These are phyloP conservation scores for Saturnispora gosingensis DNA, from an alignment of 805 yeast species.

Conservation along the genomic window DNA sequence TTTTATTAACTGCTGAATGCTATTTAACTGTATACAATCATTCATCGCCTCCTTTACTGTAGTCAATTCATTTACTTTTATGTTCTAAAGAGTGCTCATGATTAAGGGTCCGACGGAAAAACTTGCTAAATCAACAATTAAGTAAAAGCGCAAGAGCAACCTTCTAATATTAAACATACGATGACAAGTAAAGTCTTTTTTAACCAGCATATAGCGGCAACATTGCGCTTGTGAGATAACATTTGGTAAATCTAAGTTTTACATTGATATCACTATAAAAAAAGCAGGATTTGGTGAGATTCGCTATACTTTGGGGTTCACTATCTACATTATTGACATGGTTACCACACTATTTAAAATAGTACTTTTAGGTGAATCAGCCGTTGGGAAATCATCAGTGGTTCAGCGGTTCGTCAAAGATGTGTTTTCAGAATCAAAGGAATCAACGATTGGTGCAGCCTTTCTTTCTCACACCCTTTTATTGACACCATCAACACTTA, in stretches of 20 bases:
- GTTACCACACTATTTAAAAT: conserved; percentile 41
- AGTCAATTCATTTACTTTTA: neutral
- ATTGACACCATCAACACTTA: conserved; percentile 39
- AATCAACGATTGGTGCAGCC: conserved; percentile 82
- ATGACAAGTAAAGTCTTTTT: too few relatives aligned
- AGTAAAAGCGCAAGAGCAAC: too few relatives aligned
- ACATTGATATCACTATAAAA: neutral
- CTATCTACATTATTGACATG: neutral
- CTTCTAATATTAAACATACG: too few relatives aligned
- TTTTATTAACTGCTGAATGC: too few relatives aligned
- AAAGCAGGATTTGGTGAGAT: neutral
- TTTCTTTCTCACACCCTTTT: conserved; percentile 58
- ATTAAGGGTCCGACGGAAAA: too few relatives aligned
- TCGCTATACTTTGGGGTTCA: neutral
- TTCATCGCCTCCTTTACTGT: neutral
- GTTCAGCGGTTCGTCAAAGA: conserved; percentile 66
- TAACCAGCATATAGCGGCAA: too few relatives aligned
- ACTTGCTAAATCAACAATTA: too few relatives aligned
- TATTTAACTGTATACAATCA: neutral
- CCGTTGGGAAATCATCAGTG: conserved; percentile 60
- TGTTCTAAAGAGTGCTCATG: neutral
- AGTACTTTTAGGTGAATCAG: conserved; percentile 51
- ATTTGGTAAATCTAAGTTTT: neutral
- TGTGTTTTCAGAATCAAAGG: conserved; percentile 62
- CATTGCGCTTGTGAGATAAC: neutral